Evolutionary conservation across 1,284 basidiomycete genomes (phyloP).

Genomic region (Exobasidium cylindrosporum): DNA sequence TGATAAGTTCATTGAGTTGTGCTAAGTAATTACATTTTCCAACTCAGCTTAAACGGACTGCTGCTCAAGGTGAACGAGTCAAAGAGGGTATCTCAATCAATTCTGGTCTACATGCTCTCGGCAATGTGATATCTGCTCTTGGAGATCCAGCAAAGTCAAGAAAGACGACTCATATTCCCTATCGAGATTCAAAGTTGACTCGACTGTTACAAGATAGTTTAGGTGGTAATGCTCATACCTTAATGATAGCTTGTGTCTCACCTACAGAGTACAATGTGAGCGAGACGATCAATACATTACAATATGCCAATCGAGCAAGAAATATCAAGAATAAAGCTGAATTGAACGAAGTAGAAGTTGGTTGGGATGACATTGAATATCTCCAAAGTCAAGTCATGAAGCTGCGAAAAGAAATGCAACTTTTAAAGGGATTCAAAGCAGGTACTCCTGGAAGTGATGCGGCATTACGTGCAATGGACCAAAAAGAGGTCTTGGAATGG

Average conservation of each 20-base stretch:
- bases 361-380: constrained; percentile 98
- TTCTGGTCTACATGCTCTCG: constrained; percentile 89
- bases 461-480: constrained; percentile 19
- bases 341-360: constrained; percentile 89
- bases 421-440: constrained; percentile 65
- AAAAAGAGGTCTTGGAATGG: constrained; percentile 70
- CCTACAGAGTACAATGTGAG: constrained; percentile 90
- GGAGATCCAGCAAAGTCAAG: constrained; percentile 75
- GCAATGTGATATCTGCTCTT: constrained; percentile 96
- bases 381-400: constrained; percentile 63
- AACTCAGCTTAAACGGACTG: constrained; percentile 56
- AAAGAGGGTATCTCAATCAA: constrained; percentile 86
- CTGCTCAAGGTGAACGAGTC: constrained; percentile 78
- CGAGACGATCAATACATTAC: constrained; percentile 94
- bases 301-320: constrained; percentile 94
- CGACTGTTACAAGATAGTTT: constrained; percentile 90
- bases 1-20: constrained; percentile 47
- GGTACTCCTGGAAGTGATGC: constrained; percentile 19
- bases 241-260: constrained; percentile 98
- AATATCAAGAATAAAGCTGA: constrained; percentile 95
- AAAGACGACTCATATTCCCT: constrained; percentile 73
- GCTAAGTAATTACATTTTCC: too few species aligned
- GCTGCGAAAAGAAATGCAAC: constrained; percentile 79
- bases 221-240: constrained; percentile 95
- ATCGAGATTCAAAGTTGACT: constrained; percentile 95